These are phyloP conservation scores for Schrenkiella parvula DNA, from an alignment of 345 rosid species.

Conservation along the genomic window DNA sequence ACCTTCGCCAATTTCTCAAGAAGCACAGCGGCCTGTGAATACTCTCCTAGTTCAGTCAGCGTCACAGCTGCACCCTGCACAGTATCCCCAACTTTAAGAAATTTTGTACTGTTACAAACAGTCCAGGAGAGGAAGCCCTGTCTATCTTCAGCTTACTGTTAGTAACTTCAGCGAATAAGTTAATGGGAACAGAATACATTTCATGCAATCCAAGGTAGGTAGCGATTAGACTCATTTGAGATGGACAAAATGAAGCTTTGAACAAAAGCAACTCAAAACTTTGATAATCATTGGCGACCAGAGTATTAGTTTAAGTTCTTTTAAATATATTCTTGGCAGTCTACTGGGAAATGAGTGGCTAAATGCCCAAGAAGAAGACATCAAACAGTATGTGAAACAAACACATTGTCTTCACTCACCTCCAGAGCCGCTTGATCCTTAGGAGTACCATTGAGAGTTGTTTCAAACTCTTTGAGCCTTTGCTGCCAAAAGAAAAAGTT, in stretches of 20 bases:
- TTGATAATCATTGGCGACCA: neutral
- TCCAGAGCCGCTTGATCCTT: slow-evolving; percentile 73
- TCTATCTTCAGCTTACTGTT: neutral
- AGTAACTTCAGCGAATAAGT: neutral
- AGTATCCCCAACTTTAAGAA: slow-evolving; percentile 27
- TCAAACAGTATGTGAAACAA: neutral
- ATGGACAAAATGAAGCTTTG: neutral
- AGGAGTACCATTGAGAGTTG: slow-evolving; percentile 49
- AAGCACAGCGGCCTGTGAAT: slow-evolving; percentile 53
- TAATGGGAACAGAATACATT: neutral
- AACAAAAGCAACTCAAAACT: neutral
- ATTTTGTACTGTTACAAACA: slow-evolving; percentile 1
- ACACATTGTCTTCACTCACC: slow-evolving; percentile 47
- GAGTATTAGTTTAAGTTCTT: neutral
- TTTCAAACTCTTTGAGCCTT: slow-evolving; percentile 74
- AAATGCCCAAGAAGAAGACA: slow-evolving; percentile 3
- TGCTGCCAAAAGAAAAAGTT: slow-evolving; percentile 41
- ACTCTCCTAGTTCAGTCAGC: slow-evolving; percentile 78
- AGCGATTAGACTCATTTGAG: neutral
- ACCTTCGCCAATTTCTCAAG: slow-evolving; percentile 86
- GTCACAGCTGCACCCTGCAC: slow-evolving; percentile 92
- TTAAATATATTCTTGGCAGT: neutral
- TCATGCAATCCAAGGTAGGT: neutral
- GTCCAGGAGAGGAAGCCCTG: slow-evolving; percentile 4
- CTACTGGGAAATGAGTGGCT: neutral